Percentiles rank a stretch among this genome's conserved stretches.
Evolutionary conservation across 2,329 filamentous ascomycete species (phyloP).

Genomic region (Setomelanomma holmii): DNA sequence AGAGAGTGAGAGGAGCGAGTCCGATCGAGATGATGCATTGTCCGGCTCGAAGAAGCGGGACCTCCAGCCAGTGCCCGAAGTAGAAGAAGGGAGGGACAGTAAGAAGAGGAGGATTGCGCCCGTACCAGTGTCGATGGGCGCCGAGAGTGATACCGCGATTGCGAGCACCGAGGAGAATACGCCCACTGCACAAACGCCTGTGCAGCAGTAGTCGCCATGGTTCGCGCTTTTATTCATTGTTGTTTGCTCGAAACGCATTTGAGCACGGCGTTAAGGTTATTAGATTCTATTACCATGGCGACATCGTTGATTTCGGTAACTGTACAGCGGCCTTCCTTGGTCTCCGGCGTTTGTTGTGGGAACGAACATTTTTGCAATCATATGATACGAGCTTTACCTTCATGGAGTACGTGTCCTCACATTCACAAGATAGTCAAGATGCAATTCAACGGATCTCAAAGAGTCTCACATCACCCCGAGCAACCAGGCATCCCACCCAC

Average conservation of each 20-base stretch:
- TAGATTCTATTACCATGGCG: not conserved
- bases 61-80: constrained; percentile 45
- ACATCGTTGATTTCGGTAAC: constrained; percentile 5
- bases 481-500: no score
- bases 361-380: not conserved
- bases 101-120: constrained; percentile 57
- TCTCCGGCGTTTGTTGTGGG: not conserved
- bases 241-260: not conserved
- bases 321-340: constrained; percentile 6
- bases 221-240: constrained; percentile 2
- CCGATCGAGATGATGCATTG: constrained; percentile 42
- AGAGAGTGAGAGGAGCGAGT: constrained; percentile 46
- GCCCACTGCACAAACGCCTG: constrained; percentile 25
- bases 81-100: constrained; percentile 41
- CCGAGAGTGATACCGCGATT: constrained; percentile 35
- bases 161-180: constrained; percentile 42
- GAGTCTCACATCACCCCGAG: no score
- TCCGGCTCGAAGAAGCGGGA: constrained; percentile 46
- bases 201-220: constrained; percentile 16
- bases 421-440: constrained; percentile 4
- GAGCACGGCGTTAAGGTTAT: constrained; percentile 30
- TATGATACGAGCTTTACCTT: not conserved
- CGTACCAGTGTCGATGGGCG: constrained; percentile 47
- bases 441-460: constrained; percentile 7
- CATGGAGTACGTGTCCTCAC: constrained; percentile 2